Base-by-base conservation (phyloP, 257 asterid species). In the Plectranthus barbatus region DNA sequence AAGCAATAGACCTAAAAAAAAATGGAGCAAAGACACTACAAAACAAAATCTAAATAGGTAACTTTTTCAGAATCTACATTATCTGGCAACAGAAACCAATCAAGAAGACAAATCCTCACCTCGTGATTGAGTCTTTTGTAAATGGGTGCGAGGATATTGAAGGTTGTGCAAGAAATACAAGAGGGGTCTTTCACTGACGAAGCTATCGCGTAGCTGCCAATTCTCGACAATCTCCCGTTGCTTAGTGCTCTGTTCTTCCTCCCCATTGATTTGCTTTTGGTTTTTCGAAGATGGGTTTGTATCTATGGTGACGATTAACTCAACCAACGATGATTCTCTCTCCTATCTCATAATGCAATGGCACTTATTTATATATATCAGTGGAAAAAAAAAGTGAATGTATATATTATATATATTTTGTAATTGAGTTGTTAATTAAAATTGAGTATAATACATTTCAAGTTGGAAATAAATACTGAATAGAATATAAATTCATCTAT, bases 121-220 rank as follows among this genome's bases (percentile, higher is more conserved):
- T 81, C 88, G 26, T 72, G 85, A 75, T 80, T 74, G 56, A 93
- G 87, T 23, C 99, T 79, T 65, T 93, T 93, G 83, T 93, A 93
- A 68, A 93, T 93, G 6, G 99, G 99, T 4, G 99, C 99, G 6
- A 93, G 90, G 61, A 93, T 93, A 70, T 93, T 93, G 77, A 93
- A 93, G 3, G 99, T 93, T 21, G 99, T 93, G 79, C 99, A 93
- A 5, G 99, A 93, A 77, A 93, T 75, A 56, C 81, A 84, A 34
- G 83, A 64, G 42, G 96, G 95, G 62, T 93, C 99, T 20, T 81
- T 77, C 59, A 84, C 82, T 3, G 96, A 79, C 0, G 96, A 88
- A 4, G 97, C 89, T 18, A 90, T 85, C 0, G 97, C 94, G 62
- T 87, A 90, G 61, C 81, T 83, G 41, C 99, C 96, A 44, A 85